Base-by-base conservation (phyloP, 805 yeast species). In the Blastobotrys robertii region DNA sequence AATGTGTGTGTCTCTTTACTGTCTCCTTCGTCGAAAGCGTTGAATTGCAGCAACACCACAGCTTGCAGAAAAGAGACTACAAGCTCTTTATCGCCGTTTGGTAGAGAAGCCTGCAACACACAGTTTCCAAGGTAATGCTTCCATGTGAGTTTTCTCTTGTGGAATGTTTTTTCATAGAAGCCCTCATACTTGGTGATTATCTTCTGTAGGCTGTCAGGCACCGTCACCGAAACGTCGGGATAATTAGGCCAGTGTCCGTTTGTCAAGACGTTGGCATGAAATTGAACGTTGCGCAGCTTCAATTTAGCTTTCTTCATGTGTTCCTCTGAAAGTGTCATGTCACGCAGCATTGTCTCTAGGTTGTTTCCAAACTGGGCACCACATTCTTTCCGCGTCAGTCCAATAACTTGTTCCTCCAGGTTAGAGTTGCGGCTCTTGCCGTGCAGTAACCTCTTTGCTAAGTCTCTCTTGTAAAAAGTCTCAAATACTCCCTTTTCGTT, bases 401-500 rank as follows among this genome's bases (percentile, higher is more conserved):
- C 84, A 49, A 92, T 82, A 42, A 90, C 77, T 40, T 74, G 64
- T 52, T 84, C 87, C 65, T 90, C 98, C 38, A 71, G 70, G 49
- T 80, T 87, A 41, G 82, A 88, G 37, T 83, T 78, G 38, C 82
- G 78, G 7, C 92, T 79, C 29, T 86, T 77, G 53, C 85, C 81
- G 56, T 82, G 81, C 54, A 92, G 85, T 51, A 90, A 73, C 60
- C 98, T 76, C 59, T 81, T 82, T 6, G 97, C 90, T 52, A 92
- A 72, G 57, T 82, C 70, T 51, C 95, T 76, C 63, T 95, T 78
- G 64, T 90, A 92, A 66, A 84, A 82, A 43, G 79, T 81, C 64
- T 90, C 97, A 64, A 92, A 92, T 29, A 92, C 83, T 66, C 90
- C 97, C 59, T 85, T 86, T 58, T 88, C 97, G 32, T 84, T 85